These are phyloP conservation scores for Phytophthora rubi DNA, from an alignment of 352 stramenopile genomes.

Conservation along the genomic window DNA sequence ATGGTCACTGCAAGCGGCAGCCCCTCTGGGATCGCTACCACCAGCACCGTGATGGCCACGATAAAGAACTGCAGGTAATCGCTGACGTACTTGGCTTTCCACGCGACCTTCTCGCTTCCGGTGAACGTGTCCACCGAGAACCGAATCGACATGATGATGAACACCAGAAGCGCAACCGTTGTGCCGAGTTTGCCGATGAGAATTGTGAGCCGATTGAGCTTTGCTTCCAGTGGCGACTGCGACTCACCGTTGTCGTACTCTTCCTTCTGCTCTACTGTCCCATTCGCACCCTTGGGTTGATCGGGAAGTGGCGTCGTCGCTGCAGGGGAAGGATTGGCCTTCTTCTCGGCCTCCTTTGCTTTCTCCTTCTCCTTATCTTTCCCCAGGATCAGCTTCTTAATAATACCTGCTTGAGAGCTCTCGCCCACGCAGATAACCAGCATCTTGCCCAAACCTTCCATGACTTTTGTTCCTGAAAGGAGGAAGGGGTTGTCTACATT, in stretches of 20 bases:
- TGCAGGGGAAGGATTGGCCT: constrained; percentile 16
- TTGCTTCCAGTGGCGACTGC: constrained; percentile 84
- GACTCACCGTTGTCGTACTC: constrained; percentile 62
- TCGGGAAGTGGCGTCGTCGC: constrained; percentile 15
- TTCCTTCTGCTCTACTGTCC: constrained; percentile 75
- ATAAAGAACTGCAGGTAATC: constrained; percentile 89
- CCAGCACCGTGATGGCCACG: constrained; percentile 90
- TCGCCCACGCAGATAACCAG: constrained; percentile 94
- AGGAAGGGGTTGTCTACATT: constrained; percentile 91
- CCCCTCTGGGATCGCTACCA: constrained; percentile 98
- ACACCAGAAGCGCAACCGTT: constrained; percentile 73
- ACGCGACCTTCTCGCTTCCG: constrained; percentile 41
- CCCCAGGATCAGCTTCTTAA: constrained; percentile 88
- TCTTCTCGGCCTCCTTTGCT: constrained; percentile 26
- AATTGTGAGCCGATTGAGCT: constrained; percentile 83
- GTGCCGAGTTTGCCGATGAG: constrained; percentile 88
- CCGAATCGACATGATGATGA: constrained; percentile 78
- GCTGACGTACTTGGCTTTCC: constrained; percentile 61
- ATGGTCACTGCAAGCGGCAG: constrained; percentile 97
- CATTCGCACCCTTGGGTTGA: constrained; percentile 60
- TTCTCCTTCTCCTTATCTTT: constrained; percentile 72
- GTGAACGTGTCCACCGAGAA: constrained; percentile 74
- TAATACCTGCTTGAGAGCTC: constrained; percentile 94
- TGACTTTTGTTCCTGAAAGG: constrained; percentile 94
- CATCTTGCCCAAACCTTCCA: constrained; percentile 92